Evolutionary conservation across 1,284 basidiomycete genomes (phyloP).

Genomic region (Trametes hirsuta): DNA sequence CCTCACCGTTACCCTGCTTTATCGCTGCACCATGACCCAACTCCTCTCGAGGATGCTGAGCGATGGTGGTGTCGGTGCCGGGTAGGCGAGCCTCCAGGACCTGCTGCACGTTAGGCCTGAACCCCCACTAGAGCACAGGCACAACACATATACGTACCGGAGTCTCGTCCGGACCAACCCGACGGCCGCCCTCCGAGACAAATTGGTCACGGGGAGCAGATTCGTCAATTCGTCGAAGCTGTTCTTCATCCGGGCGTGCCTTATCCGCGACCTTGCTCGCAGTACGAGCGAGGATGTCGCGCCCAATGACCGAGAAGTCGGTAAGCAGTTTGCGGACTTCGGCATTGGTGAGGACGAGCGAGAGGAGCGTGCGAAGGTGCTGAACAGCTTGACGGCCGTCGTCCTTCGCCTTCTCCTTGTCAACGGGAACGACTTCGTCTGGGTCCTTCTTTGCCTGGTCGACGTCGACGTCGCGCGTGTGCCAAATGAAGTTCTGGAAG

Average conservation of each 20-base stretch:
- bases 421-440: slow-evolving; percentile 51
- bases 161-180: slow-evolving; percentile 40
- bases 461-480: slow-evolving; percentile 63
- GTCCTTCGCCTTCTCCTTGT: slow-evolving; percentile 55
- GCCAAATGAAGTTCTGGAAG: slow-evolving; percentile 85
- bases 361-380: slow-evolving; percentile 85
- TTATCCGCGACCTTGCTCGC: slow-evolving; percentile 75
- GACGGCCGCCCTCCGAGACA: slow-evolving; percentile 50
- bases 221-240: slow-evolving; percentile 70
- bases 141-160: slow-evolving; percentile 26
- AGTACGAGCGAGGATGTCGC: slow-evolving; percentile 83
- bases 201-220: slow-evolving; percentile 69
- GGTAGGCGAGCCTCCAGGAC: slow-evolving; percentile 56
- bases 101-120: slow-evolving; percentile 7
- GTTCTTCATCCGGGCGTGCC: slow-evolving; percentile 71
- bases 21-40: slow-evolving; percentile 33
- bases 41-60: slow-evolving; percentile 49
- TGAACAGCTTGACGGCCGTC: slow-evolving; percentile 71
- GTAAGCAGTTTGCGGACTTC: slow-evolving; percentile 90
- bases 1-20: slow-evolving; percentile 40
- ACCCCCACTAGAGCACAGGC: neutral
- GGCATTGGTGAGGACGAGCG: slow-evolving; percentile 87
- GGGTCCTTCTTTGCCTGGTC: slow-evolving; percentile 46
- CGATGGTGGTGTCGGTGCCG: slow-evolving; percentile 43
- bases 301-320: slow-evolving; percentile 83